Percentiles rank a stretch among this genome's conserved stretches.
These are phyloP conservation scores for Periconia macrospinosa DNA, from an alignment of 2,329 filamentous ascomycete species.

Conservation along the genomic window DNA sequence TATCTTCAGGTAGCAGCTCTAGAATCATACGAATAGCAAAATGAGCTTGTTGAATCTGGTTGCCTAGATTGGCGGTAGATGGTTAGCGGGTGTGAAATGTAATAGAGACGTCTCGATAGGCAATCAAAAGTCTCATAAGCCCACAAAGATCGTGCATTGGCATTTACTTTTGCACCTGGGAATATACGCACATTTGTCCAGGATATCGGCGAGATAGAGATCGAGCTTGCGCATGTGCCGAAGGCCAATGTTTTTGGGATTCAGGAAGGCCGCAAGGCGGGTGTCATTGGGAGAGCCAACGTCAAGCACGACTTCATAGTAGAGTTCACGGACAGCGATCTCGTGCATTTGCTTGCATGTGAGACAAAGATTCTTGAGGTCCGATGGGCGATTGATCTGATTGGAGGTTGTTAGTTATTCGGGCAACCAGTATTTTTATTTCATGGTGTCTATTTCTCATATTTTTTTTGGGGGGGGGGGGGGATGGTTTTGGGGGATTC, in stretches of 20 bases:
- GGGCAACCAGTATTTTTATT: not conserved
- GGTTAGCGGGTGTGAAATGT: no score
- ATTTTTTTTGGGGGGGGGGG: no score
- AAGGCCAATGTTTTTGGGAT: constrained; percentile 52
- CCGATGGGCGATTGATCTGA: constrained; percentile 49
- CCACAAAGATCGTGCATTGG: no score
- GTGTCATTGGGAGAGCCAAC: constrained; percentile 49
- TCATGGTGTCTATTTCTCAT: no score
- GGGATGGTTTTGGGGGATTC: no score
- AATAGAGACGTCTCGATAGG: no score
- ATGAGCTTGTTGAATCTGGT: constrained; percentile 49
- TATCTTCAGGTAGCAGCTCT: constrained; percentile 52
- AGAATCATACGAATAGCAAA: constrained; percentile 53
- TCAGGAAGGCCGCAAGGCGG: constrained; percentile 49
- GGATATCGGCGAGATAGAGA: constrained; percentile 49
- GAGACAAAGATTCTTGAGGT: constrained; percentile 52
- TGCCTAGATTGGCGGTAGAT: constrained; percentile 9
- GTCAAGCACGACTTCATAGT: constrained; percentile 51
- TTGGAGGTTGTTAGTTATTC: constrained; percentile 1
- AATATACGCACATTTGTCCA: constrained; percentile 39
- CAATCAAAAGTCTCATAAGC: no score
- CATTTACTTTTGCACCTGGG: no score
- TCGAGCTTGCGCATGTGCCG: constrained; percentile 49
- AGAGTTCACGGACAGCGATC: constrained; percentile 50
- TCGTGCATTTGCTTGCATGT: constrained; percentile 51